phyloP scores from a whole-genome alignment of 441 rosid genomes.

The Croton laevigatus region DNA sequence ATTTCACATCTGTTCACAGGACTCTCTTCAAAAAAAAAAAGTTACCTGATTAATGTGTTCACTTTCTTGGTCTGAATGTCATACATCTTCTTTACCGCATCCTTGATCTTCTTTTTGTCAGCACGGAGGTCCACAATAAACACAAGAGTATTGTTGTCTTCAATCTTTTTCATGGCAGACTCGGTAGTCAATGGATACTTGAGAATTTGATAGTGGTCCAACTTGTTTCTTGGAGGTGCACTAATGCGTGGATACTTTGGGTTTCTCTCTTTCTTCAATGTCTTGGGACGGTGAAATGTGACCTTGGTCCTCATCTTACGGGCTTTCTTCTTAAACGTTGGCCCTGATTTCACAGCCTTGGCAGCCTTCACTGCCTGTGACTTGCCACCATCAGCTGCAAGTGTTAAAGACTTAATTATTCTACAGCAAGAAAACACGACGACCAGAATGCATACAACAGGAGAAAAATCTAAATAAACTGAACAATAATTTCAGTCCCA shows the following conservation, averaged over 20 bases:
- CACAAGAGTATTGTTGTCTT: slow-evolving; percentile 86
- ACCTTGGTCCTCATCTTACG: slow-evolving; percentile 77
- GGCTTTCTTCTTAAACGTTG: slow-evolving; percentile 62
- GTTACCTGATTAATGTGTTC: slow-evolving; percentile 84
- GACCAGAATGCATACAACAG: not conserved
- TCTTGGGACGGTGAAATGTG: slow-evolving; percentile 85
- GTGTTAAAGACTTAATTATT: not conserved
- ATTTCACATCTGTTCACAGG: not conserved
- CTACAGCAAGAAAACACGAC: not conserved
- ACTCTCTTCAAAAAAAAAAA: not conserved
- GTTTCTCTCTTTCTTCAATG: slow-evolving; percentile 57
- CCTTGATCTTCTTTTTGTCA: slow-evolving; percentile 85
- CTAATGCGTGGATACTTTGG: slow-evolving; percentile 73
- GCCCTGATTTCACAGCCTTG: slow-evolving; percentile 76
- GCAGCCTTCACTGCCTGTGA: slow-evolving; percentile 75
- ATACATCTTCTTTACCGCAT: slow-evolving; percentile 91
- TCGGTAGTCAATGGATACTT: slow-evolving; percentile 79
- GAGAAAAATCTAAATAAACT: not conserved
- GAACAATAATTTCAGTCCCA: not conserved
- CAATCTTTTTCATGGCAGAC: slow-evolving; percentile 87
- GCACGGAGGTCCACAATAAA: slow-evolving; percentile 93
- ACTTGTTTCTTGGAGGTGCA: slow-evolving; percentile 64
- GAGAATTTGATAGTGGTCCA: slow-evolving; percentile 74
- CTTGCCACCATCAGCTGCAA: slow-evolving; percentile 29
- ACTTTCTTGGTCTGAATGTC: slow-evolving; percentile 93